These are phyloP conservation scores for Agroathelia rolfsii DNA, from an alignment of 1,284 basidiomycete species.

Conservation along the genomic window DNA sequence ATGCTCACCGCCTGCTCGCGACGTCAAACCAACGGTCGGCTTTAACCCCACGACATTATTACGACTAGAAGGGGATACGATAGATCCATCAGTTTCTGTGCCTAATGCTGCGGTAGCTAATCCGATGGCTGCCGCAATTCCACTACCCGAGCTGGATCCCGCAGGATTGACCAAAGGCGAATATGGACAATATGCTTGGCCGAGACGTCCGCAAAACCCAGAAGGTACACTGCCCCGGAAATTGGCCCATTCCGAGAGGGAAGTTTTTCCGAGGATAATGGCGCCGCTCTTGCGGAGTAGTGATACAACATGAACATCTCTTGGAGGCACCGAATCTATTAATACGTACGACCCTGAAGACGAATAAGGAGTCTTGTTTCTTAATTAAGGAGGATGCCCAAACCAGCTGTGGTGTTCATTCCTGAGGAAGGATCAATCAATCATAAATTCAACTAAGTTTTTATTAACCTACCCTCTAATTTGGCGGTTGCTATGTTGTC, in stretches of 20 bases:
- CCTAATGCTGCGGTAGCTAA: constrained; percentile 40
- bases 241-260: constrained; percentile 41
- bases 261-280: constrained; percentile 43
- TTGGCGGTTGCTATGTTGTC: constrained; percentile 57
- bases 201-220: constrained; percentile 42
- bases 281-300: constrained; percentile 39
- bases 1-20: constrained; percentile 34
- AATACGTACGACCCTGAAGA: constrained; percentile 52
- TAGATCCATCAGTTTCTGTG: constrained; percentile 42
- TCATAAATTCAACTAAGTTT: background rate
- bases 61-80: constrained; percentile 29
- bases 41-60: constrained; percentile 44
- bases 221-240: constrained; percentile 31
- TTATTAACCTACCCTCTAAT: constrained; percentile 33
- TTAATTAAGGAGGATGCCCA: too few relatives aligned
- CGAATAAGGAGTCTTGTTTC: too few relatives aligned
- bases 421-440: constrained; percentile 34
- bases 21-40: constrained; percentile 41
- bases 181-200: constrained; percentile 40
- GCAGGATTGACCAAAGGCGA: constrained; percentile 38
- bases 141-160: constrained; percentile 44
- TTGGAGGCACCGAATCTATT: constrained; percentile 45
- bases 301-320: constrained; percentile 53
- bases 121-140: constrained; percentile 37
- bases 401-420: constrained; percentile 62